Base-by-base conservation (phyloP, 805 yeast genomes). In the Torulaspora indica region DNA sequence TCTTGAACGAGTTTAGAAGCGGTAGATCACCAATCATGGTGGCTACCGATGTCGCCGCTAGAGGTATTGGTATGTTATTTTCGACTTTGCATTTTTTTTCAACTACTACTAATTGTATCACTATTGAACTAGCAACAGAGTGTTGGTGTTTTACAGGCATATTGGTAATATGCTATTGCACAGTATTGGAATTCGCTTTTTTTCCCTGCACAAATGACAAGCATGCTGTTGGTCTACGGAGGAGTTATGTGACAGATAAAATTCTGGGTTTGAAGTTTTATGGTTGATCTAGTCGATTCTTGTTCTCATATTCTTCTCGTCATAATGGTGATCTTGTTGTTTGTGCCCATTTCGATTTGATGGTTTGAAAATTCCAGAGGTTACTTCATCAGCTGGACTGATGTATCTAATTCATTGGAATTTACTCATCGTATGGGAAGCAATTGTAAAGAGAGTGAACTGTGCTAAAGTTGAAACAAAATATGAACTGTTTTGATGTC, bases 31-130 rank as follows among this genome's bases (percentile, higher is more conserved):
- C 96, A 54, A 83, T 93, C 63, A 89, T 93, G 97, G 96, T 90
- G 66, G 98, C 98, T 51, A 93, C 98, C 54, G 98, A 93, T 71
- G 98, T 93, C 68, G 98, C 98, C 52, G 96, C 98, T 56, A 86
- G 98, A 79, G 98, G 98, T 81, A 89, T 93, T 75, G 97, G 96
- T 88, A 87, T 72, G 96, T 86, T 68, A 48, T 53, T 51, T 45
- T 42, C 33, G 35, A 31, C 46, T 55, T 52, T 10, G 18, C 20
- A 20, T 46, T 44, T 53, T 46, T 48, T 45, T 47, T 47, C 46
- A 30, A 44, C 46, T 43, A 40, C 43, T 40, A 45, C 39, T 42
- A 42, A 43, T 43, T 12, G n/a, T 25, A 38, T 38, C 38, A 43
- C 33, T 34, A 38, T 34, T 28, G 31, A 27, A 35, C 30, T 39